Percentiles rank a stretch among this genome's conserved stretches.
These are phyloP conservation scores for Fennellomyces sp. DNA, from an alignment of 371 early-diverging fungal species.

Conservation along the genomic window DNA sequence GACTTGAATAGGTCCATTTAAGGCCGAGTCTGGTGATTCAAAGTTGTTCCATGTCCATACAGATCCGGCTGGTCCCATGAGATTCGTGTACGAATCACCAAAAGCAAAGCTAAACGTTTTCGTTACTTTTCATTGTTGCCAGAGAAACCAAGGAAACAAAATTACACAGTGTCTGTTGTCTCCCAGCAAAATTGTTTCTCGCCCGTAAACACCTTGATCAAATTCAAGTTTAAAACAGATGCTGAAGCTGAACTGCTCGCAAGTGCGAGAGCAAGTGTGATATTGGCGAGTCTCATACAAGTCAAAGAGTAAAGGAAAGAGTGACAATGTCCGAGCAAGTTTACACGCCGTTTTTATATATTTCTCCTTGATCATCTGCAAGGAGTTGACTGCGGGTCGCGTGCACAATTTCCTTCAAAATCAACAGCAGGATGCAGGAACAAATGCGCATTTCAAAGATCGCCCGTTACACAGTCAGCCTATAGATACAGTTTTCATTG, in stretches of 20 bases:
- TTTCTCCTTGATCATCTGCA: not conserved
- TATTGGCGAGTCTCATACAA: not conserved
- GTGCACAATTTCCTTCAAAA: conserved; percentile 1
- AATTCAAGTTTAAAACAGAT: not conserved
- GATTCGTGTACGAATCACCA: conserved; percentile 16
- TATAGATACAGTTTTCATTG: not conserved
- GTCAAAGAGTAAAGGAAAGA: not conserved
- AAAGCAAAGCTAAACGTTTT: conserved; percentile 10
- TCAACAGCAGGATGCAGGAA: not conserved
- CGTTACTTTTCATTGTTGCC: not conserved
- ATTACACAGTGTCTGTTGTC: conserved; percentile 3
- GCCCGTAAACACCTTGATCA: conserved; percentile 1
- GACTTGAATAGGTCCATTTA: conserved; percentile 6
- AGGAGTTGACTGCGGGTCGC: not conserved
- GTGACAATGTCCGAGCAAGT: not conserved
- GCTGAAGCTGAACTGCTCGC: not conserved
- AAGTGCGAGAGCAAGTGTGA: not conserved
- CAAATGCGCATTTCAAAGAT: not conserved
- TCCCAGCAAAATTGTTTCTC: conserved; percentile 10
- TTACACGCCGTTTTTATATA: not conserved
- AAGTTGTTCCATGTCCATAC: conserved; percentile 17
- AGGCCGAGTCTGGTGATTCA: not conserved
- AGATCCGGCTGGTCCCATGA: conserved; percentile 15
- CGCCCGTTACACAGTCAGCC: not conserved
- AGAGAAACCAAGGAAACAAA: not conserved